A percentile compares a stretch with the other conserved stretches of the same genome.
phyloP scores from a whole-genome alignment of 352 stramenopile species.

The Globisporangium alternatum region DNA sequence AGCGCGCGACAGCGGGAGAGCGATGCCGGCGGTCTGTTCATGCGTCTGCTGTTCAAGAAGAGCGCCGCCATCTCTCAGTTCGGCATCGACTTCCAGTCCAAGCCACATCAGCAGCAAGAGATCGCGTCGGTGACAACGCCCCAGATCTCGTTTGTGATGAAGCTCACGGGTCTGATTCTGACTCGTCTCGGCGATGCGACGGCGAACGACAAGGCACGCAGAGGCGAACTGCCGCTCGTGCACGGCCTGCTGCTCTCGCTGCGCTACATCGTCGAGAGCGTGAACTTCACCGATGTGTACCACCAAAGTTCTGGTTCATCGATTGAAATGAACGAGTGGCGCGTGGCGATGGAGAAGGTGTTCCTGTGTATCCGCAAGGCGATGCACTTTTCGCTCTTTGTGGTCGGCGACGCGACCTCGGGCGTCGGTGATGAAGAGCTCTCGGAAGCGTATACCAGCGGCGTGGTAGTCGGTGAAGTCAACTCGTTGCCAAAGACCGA shows the following conservation, averaged over 20 bases:
- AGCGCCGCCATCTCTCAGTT: constrained; percentile 46
- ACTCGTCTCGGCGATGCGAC: constrained; percentile 34
- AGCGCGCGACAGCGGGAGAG: constrained; percentile 81
- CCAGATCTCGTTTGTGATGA: constrained; percentile 50
- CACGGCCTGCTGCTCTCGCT: constrained; percentile 75
- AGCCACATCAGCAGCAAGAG: not conserved
- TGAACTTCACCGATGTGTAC: constrained; percentile 36
- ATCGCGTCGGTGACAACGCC: constrained; percentile 16
- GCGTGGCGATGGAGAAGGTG: constrained; percentile 38
- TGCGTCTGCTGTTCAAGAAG: constrained; percentile 73
- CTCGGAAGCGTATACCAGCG: constrained; percentile 51
- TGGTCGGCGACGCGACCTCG: constrained; percentile 74
- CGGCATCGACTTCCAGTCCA: constrained; percentile 26
- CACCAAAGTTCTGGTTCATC: constrained; percentile 5
- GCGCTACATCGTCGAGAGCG: constrained; percentile 72
- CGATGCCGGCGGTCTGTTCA: constrained; percentile 83
- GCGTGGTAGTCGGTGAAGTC: constrained; percentile 67
- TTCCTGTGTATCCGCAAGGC: constrained; percentile 55
- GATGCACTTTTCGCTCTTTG: constrained; percentile 60
- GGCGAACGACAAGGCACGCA: constrained; percentile 28
- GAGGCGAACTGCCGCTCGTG: constrained; percentile 62
- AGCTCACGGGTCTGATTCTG: constrained; percentile 51
- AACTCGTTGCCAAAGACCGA: constrained; percentile 47
- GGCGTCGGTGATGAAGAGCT: constrained; percentile 61
- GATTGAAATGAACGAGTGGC: constrained; percentile 30